phyloP scores from a whole-genome alignment of 2,329 filamentous ascomycete genomes.

The Exophiala mesophila region DNA sequence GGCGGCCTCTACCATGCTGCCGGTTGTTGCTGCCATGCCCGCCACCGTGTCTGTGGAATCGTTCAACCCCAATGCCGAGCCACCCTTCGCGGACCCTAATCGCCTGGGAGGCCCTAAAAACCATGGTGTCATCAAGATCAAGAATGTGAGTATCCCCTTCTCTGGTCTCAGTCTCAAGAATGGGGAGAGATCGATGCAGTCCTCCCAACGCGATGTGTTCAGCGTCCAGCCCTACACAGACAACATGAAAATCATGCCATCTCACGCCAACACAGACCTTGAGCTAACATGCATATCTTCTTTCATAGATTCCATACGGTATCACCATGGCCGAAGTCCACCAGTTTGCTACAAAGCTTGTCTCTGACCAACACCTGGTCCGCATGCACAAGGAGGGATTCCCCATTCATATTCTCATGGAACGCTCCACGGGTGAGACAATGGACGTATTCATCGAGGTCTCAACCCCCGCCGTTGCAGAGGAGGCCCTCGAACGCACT shows the following conservation, averaged over 20 bases:
- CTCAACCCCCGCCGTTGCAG: constrained; percentile 34
- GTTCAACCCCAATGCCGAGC: constrained; percentile 14
- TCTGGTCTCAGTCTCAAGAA: too few relatives aligned
- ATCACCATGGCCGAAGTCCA: constrained; percentile 46
- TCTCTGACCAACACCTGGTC: constrained; percentile 30
- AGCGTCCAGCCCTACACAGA: too few relatives aligned
- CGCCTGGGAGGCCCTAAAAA: constrained; percentile 17
- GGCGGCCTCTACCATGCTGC: too few relatives aligned
- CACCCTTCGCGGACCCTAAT: constrained; percentile 26
- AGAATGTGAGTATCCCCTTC: constrained; percentile 33
- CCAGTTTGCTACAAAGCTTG: constrained; percentile 43
- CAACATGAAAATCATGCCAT: too few relatives aligned
- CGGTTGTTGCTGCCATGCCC: background rate
- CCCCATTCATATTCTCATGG: constrained; percentile 55
- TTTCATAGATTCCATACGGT: constrained; percentile 44
- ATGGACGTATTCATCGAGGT: constrained; percentile 52
- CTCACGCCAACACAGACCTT: too few relatives aligned
- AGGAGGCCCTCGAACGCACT: constrained; percentile 34
- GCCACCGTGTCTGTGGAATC: constrained; percentile 4
- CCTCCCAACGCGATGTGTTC: too few relatives aligned
- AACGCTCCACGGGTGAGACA: constrained; percentile 53
- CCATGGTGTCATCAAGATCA: constrained; percentile 33
- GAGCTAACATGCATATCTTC: constrained; percentile 4
- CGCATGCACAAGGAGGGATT: constrained; percentile 32
- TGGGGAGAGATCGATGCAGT: too few relatives aligned